Base-by-base conservation (phyloP, 2,329 filamentous ascomycete species). In the Colletotrichum kahawae region DNA sequence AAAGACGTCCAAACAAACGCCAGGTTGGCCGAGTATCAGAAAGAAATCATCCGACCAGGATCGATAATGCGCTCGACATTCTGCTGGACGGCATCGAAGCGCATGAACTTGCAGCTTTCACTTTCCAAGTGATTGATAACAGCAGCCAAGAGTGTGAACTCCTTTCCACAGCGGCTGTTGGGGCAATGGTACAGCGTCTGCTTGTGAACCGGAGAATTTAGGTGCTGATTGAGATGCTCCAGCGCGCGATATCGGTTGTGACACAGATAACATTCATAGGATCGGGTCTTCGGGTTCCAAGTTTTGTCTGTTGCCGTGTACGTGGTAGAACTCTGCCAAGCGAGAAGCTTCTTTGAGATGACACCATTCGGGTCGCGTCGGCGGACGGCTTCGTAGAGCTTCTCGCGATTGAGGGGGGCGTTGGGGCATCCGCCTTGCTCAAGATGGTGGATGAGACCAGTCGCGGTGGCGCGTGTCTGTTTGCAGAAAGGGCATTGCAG, bases 401-500 rank as follows among this genome's bases (percentile, higher is more conserved):
- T 81, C 12, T 90, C 86, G 12, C 89, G 88, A 78, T 89, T 86
- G 2, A 92, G 57, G 0, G 79, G 82, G 0, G 89, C 88, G 0
- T 80, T 80, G 0, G 86, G 85, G 65, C 92, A 93, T 1, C 84
- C 81, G n/a, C 88, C 88, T 1, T 78, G 82, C 77, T 93, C 92
- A 1, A 93, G 81, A 75, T 93, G 90, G 78, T 92, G 84, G 1
- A 84, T 79, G 4, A 92, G 78, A 4, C 90, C 91, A 1, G 88
- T 90, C 1, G 90, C 90, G 0, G 88, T 88, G 10, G 85, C 82
- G 75, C 85, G 90, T 3, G 9, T 33, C 3, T 62, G 74, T 36
- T 83, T 79, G 82, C 92, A 94, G 78, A 91, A 93, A 0, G 89
- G 91, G 64, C 92, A 94, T 0, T 56, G 1, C 5, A 92, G 79